A percentile compares a stretch with the other conserved stretches of the same genome.
Evolutionary conservation across 768 basidiomycete species (phyloP).

Genomic region (Suillus cothurnatus): DNA sequence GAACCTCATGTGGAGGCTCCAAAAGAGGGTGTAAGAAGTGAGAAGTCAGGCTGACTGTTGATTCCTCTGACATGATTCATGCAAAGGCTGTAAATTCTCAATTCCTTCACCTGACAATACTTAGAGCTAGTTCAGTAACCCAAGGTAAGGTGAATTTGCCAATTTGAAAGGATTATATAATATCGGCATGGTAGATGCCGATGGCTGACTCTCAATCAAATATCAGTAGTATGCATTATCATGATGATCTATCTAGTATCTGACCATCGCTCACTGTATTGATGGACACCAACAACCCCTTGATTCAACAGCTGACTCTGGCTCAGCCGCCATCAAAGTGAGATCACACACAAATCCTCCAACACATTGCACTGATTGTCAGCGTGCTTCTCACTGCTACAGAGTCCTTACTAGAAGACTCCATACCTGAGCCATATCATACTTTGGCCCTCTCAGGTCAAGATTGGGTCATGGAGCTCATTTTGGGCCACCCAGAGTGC

Average conservation of each 20-base stretch:
- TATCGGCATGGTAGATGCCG: too few species aligned
- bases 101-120: too few species aligned
- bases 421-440: constrained; percentile 9
- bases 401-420: not conserved
- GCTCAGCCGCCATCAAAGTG: not conserved
- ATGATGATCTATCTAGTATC: too few species aligned
- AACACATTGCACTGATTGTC: not conserved
- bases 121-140: too few species aligned
- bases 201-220: too few species aligned
- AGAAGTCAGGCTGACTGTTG: not conserved
- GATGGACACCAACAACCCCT: not conserved
- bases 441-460: constrained; percentile 24
- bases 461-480: constrained; percentile 23
- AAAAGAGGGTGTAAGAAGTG: not conserved
- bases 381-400: not conserved
- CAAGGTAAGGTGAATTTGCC: too few species aligned
- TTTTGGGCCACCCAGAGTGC: constrained; percentile 19
- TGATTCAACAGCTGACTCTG: not conserved
- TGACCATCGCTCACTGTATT: too few species aligned
- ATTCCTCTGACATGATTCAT: not conserved
- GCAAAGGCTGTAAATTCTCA: not conserved
- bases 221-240: too few species aligned
- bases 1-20: not conserved
- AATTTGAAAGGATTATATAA: too few species aligned
- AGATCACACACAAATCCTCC: not conserved